Percentiles rank a stretch among this genome's conserved stretches.
These are phyloP conservation scores for Trypanosomatidae sp. DNA, from an alignment of 208 protist species.

Conservation along the genomic window DNA sequence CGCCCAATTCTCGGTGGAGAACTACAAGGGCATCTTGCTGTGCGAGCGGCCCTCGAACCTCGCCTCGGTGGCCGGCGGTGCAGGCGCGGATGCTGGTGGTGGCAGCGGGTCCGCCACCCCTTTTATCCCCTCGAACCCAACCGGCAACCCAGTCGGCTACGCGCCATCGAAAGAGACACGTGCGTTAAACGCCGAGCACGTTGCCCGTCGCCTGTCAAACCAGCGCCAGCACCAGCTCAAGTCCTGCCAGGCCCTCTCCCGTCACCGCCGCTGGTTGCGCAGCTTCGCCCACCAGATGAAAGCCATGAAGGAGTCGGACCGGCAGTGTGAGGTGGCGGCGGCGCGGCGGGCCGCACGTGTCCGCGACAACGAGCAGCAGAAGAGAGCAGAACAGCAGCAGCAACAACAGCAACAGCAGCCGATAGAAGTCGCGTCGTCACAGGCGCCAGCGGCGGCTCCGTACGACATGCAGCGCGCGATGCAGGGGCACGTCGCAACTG, in stretches of 20 bases:
- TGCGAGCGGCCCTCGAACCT: constrained; percentile 72
- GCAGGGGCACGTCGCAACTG: constrained; percentile 15
- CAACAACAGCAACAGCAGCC: constrained; percentile 8
- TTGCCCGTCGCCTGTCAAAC: too few species aligned
- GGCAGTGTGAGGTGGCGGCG: constrained; percentile 61
- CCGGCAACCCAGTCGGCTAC: constrained; percentile 57
- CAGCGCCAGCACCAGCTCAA: constrained; percentile 40
- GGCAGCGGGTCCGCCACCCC: too few species aligned
- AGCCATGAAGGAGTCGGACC: constrained; percentile 75
- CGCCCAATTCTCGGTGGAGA: too few species aligned
- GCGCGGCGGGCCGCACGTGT: constrained; percentile 51
- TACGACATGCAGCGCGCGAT: constrained; percentile 32
- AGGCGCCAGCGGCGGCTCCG: not conserved
- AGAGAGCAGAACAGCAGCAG: constrained; percentile 15
- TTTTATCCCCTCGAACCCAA: constrained; percentile 49
- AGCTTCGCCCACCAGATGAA: constrained; percentile 82
- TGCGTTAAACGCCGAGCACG: too few species aligned
- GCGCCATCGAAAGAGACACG: too few species aligned
- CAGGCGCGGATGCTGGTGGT: too few species aligned
- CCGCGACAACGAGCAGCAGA: constrained; percentile 35
- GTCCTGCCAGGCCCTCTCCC: constrained; percentile 54
- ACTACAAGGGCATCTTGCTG: constrained; percentile 92
- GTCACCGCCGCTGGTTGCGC: constrained; percentile 84
- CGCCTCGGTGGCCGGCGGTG: too few species aligned
- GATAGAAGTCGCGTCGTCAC: not conserved